Evolutionary conservation across 148 eudicot species (phyloP), one percentile per base, ranked within the genome.

Genomic region (Cornus florida): DNA sequence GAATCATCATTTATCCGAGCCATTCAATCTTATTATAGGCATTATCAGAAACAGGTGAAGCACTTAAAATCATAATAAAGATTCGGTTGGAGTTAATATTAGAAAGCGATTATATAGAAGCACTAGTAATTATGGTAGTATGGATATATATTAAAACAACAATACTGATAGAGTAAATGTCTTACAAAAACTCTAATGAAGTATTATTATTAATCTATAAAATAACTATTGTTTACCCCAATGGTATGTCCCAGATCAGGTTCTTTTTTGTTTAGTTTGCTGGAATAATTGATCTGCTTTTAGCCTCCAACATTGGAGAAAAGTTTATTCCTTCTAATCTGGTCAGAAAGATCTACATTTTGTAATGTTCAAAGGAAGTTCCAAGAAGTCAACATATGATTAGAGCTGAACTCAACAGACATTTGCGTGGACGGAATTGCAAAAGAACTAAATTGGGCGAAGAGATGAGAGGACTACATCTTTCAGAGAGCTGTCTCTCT

Each of bases 401-500:
- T 62, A 20, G 66, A 62, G 23, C 66, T 62, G 66, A 62, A 62
- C 23, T 53, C 59, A 53, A 53, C 19, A 53, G 59, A 53, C 17
- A 53, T 53, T 7, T 2, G 59, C 7, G 59, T 1, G 59, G 17
- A 53, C 59, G 59, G 5, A 53, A 14, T 53, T 53, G 59, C 19
- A 64, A 64, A 28, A 28, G 4, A 67, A 24, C 33, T 78, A 83
- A 71, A 17, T 69, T 4, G 88, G 86, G 46, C 89, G 89, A 43
- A 88, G 87, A 64, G 91, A 88, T 38, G 91, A 88, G 78, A 88
- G 89, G 60, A 88, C 77, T 4, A 86, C 86, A 68, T 88, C 91
- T 76, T 88, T 82, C 59, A 88, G 84, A 43, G 91, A 70, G 71
- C 89, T 88, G 69, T 88, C 91, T 17, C 84, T 76, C 69, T 88